Base-by-base conservation (phyloP, 257 asterid species). In the Nicotiana otophora region DNA sequence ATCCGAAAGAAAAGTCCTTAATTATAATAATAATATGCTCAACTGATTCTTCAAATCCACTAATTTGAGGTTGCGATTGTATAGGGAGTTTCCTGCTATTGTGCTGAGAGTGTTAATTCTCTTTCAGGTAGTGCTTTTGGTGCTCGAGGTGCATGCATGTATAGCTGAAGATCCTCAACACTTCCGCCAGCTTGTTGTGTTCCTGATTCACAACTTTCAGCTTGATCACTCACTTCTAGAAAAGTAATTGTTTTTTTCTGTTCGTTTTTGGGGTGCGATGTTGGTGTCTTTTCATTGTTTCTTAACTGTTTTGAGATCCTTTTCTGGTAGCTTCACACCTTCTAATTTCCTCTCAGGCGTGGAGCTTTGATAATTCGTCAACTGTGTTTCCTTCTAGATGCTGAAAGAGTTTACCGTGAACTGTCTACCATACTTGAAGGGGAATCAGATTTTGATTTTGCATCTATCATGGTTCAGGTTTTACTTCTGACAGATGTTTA, bases 81-180 rank as follows among this genome's bases (percentile, higher is more conserved):
- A 16, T 48, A 17, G 30, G 77, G 33, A 55, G 58, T 28, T 80
- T 74, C 81, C 30, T 14, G 28, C 26, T 58, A 8, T 16, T 11
- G 12, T 36, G 58, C 42, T 42, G 30, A 23, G 39, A 46, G 51
- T 76, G 51, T 34, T 28, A 53, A 42, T 84, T 69, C 81, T 39
- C 16, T 66, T 82, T n/a, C 89, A 97, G 99, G 99, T 97, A 34
- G 99, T 95, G 81, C 98, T 97, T 83, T 87, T 95, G 92, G 98
- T 90, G 83, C 98, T 97, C 83, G 95, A 97, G 86, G 98, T 97
- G 86, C 99, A 97, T 87, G 99, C 99, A 57, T 89, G 98, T 90
- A 97, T 97, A 81, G 99, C 99, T 81, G 84, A 89, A 89, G 99
- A 97, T 60, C 96, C 89, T 79, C 85, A 83, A 68, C 97, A 97